Conservation (phyloP, 352 stramenopile genomes). For the Pythium sukuiense region DNA sequence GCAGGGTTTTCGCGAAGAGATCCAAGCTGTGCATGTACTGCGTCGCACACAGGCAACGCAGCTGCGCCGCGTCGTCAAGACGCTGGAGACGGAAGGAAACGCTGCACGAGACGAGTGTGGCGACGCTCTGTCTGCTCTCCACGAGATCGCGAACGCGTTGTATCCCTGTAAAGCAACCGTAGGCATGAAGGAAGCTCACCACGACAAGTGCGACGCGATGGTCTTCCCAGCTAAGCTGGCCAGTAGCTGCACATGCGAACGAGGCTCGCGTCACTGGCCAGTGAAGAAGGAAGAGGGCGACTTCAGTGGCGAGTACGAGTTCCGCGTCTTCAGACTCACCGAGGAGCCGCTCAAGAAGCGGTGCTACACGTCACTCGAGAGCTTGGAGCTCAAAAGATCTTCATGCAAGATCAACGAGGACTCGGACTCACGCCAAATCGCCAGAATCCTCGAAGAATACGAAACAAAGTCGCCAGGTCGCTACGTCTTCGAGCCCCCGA, state of each 20-base stretch:
- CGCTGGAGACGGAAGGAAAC: not conserved
- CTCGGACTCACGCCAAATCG: not conserved
- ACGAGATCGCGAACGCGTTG: not conserved
- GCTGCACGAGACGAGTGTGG: not conserved
- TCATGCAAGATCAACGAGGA: not conserved
- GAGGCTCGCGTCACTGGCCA: not conserved
- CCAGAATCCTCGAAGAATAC: not conserved
- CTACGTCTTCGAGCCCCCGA: not conserved
- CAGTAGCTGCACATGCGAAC: not conserved
- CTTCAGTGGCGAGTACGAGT: constrained; percentile 6
- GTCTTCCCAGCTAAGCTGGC: not conserved
- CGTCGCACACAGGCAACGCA: constrained; percentile 3
- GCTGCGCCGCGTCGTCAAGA: constrained; percentile 2
- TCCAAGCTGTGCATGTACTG: constrained; percentile 3
- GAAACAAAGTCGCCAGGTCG: not conserved
- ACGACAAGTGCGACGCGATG: not conserved
- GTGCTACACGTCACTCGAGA: not conserved
- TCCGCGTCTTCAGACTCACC: constrained; percentile 8
- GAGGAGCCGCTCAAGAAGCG: constrained; percentile 12
- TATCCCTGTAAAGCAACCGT: not conserved
- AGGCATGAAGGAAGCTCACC: not conserved
- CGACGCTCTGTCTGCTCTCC: not conserved
- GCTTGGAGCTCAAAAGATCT: not conserved
- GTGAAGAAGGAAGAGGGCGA: not conserved
- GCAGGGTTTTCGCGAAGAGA: constrained; percentile 7